Conservation (phyloP, 2,329 filamentous ascomycete species). For the Calonectria hawksworthii region DNA sequence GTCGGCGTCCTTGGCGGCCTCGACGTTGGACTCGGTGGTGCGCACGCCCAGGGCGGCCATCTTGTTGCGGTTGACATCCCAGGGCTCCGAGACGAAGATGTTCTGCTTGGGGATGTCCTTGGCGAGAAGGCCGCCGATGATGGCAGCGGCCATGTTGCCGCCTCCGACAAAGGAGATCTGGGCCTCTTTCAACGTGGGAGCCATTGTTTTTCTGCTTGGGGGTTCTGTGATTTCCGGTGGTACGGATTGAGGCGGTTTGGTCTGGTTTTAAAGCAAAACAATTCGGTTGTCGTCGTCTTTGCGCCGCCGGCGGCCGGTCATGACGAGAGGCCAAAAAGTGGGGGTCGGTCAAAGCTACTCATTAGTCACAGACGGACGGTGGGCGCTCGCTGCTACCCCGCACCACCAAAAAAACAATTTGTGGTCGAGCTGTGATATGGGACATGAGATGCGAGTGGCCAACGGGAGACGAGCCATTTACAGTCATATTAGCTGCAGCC, state of each 20-base stretch:
- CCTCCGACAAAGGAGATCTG: constrained; percentile 59
- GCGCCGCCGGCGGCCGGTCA: constrained; percentile 11
- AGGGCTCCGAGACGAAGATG: constrained; percentile 65
- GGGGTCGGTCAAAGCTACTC: neutral
- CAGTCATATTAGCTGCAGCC: neutral
- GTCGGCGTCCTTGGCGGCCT: constrained; percentile 59
- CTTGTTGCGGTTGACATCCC: constrained; percentile 66
- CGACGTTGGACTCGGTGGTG: constrained; percentile 62
- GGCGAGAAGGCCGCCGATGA: constrained; percentile 62
- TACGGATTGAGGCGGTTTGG: neutral
- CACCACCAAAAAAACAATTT: constrained; percentile 14
- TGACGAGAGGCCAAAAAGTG: neutral
- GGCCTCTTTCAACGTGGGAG: constrained; percentile 47
- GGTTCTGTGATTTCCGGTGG: neutral
- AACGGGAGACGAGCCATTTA: neutral
- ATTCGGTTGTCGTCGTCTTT: constrained; percentile 6
- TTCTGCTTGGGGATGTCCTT: constrained; percentile 59
- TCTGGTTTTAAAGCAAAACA: neutral
- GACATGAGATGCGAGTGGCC: neutral
- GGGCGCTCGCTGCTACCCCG: constrained; percentile 3
- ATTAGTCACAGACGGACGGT: neutral
- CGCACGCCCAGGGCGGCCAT: constrained; percentile 60
- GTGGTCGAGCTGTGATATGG: neutral
- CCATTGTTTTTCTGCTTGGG: constrained; percentile 32
- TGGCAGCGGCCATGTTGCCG: constrained; percentile 67